Conservation (phyloP, 192 early-diverging fungal species). For the Chytriomyces sp. region DNA sequence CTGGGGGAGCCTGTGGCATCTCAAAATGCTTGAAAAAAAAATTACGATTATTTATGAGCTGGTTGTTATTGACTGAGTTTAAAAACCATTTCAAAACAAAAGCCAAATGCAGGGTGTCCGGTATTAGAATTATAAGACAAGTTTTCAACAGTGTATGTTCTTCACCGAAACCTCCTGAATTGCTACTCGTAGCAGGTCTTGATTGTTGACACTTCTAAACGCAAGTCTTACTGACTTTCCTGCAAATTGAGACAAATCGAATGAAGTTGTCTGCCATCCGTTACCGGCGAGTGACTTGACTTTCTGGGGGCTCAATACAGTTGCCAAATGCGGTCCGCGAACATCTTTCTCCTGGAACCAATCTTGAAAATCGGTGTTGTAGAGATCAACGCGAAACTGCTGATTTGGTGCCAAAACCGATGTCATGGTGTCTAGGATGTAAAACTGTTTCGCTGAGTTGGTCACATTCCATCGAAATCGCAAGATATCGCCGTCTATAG, state of each 20-base stretch:
- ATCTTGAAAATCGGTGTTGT: not conserved
- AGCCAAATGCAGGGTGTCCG: not conserved
- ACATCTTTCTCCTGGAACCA: not conserved
- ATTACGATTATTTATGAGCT: not conserved
- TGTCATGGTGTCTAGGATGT: not conserved
- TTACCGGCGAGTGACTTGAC: not conserved
- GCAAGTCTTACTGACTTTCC: not conserved
- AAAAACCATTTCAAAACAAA: not conserved
- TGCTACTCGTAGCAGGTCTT: not conserved
- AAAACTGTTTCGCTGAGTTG: not conserved
- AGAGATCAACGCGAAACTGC: constrained; percentile 14
- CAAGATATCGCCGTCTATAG: not conserved
- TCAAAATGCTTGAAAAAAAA: not conserved
- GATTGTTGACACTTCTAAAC: constrained; percentile 12
- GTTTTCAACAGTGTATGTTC: not conserved
- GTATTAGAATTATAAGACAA: not conserved
- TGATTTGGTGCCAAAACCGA: not conserved
- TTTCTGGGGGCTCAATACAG: not conserved
- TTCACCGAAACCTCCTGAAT: not conserved
- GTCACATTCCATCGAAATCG: not conserved
- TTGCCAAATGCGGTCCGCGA: not conserved
- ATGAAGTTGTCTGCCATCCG: not conserved
- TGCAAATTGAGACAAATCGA: constrained; percentile 1
- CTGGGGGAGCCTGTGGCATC: not conserved
- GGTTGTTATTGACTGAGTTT: not conserved